These are phyloP conservation scores for Starmera amethionina DNA, from an alignment of 805 yeast genomes.

Conservation along the genomic window DNA sequence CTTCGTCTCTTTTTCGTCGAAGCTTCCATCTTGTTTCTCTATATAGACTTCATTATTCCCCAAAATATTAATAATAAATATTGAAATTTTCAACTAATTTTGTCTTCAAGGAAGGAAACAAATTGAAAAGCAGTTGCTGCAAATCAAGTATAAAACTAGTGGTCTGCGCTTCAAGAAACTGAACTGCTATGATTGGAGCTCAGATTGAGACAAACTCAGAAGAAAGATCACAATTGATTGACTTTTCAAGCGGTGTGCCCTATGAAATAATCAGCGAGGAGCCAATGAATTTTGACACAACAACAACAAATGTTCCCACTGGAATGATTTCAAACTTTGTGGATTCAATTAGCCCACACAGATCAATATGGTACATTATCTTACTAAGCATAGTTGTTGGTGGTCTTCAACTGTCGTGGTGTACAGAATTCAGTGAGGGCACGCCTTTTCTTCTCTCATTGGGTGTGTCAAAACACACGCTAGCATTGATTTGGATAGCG, in stretches of 20 bases:
- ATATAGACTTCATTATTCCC: neutral
- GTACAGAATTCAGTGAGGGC: conserved; percentile 55
- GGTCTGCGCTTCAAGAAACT: neutral
- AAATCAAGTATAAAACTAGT: neutral
- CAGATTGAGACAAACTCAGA: neutral
- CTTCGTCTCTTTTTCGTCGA: neutral
- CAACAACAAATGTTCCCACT: conserved; percentile 1
- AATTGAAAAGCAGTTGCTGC: no score
- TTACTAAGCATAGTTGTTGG: conserved; percentile 40
- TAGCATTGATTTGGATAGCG: conserved; percentile 57
- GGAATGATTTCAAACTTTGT: conserved; percentile 15
- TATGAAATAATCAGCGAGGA: neutral
- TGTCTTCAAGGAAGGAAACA: neutral
- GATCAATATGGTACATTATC: conserved; percentile 34
- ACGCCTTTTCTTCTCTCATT: conserved; percentile 50
- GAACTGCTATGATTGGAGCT: neutral
- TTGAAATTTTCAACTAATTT: neutral
- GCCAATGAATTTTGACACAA: neutral
- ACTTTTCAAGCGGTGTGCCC: neutral
- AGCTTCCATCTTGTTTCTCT: neutral
- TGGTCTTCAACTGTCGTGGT: conserved; percentile 57
- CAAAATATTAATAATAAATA: neutral
- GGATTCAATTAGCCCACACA: conserved; percentile 29
- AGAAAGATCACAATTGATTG: neutral
- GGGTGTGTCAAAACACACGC: conserved; percentile 46